These are phyloP conservation scores for Fimicolochytrium jonesii DNA, from an alignment of 192 early-diverging fungal species.

Conservation along the genomic window DNA sequence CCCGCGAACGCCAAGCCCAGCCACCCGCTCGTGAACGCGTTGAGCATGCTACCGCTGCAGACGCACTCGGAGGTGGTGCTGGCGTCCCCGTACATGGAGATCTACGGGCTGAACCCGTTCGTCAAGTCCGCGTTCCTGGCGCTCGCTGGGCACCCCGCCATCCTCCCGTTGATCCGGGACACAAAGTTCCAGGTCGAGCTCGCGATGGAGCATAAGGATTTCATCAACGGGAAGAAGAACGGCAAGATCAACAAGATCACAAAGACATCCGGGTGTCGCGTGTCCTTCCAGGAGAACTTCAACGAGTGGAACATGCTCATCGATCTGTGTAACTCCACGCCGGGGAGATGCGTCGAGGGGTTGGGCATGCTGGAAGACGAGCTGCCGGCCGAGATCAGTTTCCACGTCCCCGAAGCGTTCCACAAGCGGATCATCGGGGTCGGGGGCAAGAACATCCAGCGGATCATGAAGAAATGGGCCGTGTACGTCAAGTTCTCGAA, in stretches of 20 bases:
- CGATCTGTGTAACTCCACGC: conserved; percentile 57
- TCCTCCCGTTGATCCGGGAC: conserved; percentile 50
- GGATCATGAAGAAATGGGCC: conserved; percentile 85
- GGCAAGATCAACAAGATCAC: conserved; percentile 86
- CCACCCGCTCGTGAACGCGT: background rate
- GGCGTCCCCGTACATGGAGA: conserved; percentile 46
- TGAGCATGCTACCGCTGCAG: conserved; percentile 1
- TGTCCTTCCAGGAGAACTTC: conserved; percentile 64
- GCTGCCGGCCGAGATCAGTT: conserved; percentile 81
- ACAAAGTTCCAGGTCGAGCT: conserved; percentile 73
- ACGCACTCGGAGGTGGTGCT: conserved; percentile 5
- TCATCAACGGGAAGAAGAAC: conserved; percentile 85
- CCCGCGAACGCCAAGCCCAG: background rate
- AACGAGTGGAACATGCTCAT: conserved; percentile 81
- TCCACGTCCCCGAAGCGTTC: conserved; percentile 74
- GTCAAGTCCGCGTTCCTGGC: conserved; percentile 57
- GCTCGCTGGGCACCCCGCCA: conserved; percentile 47
- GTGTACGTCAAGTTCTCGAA: conserved; percentile 88
- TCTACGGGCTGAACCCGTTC: conserved; percentile 64
- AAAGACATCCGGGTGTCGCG: conserved; percentile 64
- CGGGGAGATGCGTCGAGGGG: conserved; percentile 60
- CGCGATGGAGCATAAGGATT: conserved; percentile 74
- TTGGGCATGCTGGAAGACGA: conserved; percentile 71
- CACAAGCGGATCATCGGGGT: conserved; percentile 89
- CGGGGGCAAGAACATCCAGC: conserved; percentile 82